Evolutionary conservation across 495 filamentous ascomycete species (phyloP), one percentile per base, ranked within the genome.

Genomic region (Podospora sp.): DNA sequence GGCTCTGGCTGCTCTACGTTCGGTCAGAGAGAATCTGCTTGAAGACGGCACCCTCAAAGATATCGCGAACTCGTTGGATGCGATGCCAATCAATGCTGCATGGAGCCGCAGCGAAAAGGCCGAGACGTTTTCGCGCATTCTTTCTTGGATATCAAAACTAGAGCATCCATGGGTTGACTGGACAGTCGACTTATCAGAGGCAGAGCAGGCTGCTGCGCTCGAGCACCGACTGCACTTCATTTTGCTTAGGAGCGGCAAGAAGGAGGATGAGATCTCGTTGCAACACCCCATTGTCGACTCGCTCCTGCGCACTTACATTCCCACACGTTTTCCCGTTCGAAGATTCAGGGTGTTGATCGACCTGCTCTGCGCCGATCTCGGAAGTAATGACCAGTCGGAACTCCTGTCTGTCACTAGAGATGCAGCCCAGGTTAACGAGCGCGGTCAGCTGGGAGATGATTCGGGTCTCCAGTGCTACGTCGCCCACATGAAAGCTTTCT

Each of bases 401-500:
- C 67, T 83, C 21, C 71, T 72, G 25, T 36, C 71, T 0, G 72
- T 81, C n/a, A 66, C 74, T 35, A 82, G 84, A 69, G 81, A 75
- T 14, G 73, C 73, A 12, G 60, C 79, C 0, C 70, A 68, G 49
- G 46, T 81, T 14, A 68, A 77, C 5, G 65, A 70, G 14, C 71
- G 72, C 12, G 68, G 65, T 4, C 71, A 77, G 9, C 63, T 85
- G 9, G 81, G 79, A 12, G 72, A 84, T 20, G 92, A 96, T 71
- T 61, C 73, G 24, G 83, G 82, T 14, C 71, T 94, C 14, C 69
- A 73, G 6, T 62, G 71, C 6, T 91, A 86, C 64, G 62, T 83
- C 7, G 78, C 78, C 12, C 87, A 94, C 69, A 75, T 94, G 24
- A 79, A 77, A 65, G 87, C 87, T 22, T 81, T 87, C 5, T 79